Evolutionary conservation across 1,284 basidiomycete species (phyloP).

Genomic region (Sporisorium iseilematis-ciliati): DNA sequence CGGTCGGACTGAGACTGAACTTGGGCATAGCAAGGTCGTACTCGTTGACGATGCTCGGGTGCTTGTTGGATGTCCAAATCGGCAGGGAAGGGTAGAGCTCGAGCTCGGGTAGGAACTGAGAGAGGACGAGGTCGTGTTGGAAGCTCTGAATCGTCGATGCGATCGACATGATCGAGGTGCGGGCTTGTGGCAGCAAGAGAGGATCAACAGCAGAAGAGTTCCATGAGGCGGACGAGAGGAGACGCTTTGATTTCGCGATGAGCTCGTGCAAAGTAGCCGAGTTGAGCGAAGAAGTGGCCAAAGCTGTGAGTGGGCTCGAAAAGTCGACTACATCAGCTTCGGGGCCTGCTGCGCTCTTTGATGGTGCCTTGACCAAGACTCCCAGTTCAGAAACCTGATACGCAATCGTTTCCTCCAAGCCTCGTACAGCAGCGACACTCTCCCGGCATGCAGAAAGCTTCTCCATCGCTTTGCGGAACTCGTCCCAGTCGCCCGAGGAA

Average conservation of each 20-base stretch:
- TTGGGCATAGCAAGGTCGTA: slow-evolving; percentile 86
- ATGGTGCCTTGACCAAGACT: slow-evolving; percentile 11
- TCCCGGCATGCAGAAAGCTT: slow-evolving; percentile 35
- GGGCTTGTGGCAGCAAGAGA: slow-evolving; percentile 75
- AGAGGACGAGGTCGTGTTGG: slow-evolving; percentile 84
- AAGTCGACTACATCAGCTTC: slow-evolving; percentile 17
- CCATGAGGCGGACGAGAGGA: slow-evolving; percentile 27
- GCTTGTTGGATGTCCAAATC: slow-evolving; percentile 75
- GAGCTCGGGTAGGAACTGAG: slow-evolving; percentile 84
- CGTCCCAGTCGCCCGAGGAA: slow-evolving; percentile 36
- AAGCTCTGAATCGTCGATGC: slow-evolving; percentile 81
- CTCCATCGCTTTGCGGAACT: slow-evolving; percentile 37
- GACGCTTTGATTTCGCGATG: slow-evolving; percentile 22
- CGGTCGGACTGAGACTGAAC: slow-evolving; percentile 91
- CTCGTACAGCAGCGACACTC: slow-evolving; percentile 16
- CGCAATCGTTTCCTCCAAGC: slow-evolving; percentile 33
- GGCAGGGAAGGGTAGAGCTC: slow-evolving; percentile 78
- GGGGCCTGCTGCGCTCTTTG: neutral
- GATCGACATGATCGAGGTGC: slow-evolving; percentile 77
- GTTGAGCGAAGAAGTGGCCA: slow-evolving; percentile 42
- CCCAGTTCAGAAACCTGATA: slow-evolving; percentile 39
- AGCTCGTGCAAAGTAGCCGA: slow-evolving; percentile 22
- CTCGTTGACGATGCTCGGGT: slow-evolving; percentile 57
- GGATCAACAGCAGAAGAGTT: slow-evolving; percentile 10
- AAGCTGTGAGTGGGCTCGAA: slow-evolving; percentile 14